Percentiles rank a stretch among this genome's conserved stretches.
Evolutionary conservation across 2,329 filamentous ascomycete genomes (phyloP).

Genomic region (Gaeumannomyces tritici): DNA sequence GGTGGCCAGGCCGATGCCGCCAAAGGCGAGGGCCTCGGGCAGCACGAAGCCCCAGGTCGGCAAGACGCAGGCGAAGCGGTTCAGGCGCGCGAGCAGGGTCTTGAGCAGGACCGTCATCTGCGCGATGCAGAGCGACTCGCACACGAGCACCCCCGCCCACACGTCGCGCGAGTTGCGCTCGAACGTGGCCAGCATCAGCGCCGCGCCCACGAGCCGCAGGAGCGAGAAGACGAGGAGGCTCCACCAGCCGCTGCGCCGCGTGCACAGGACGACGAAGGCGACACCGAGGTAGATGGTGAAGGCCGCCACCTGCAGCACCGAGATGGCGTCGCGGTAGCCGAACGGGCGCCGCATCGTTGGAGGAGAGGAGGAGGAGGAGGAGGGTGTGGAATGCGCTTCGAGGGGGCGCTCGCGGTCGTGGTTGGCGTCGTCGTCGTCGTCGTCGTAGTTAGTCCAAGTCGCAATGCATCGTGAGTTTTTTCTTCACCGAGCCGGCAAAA

Average conservation of each 20-base stretch:
- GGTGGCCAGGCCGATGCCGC: constrained; percentile 7
- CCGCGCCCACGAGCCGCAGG: constrained; percentile 17
- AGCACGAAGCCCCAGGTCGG: constrained; percentile 9
- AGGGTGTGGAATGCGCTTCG: background rate
- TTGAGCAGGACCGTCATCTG: constrained; percentile 13
- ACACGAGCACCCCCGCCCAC: constrained; percentile 14
- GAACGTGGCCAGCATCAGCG: constrained; percentile 14
- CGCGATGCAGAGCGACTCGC: constrained; percentile 19
- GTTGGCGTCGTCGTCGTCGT: background rate
- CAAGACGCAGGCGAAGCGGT: constrained; percentile 10
- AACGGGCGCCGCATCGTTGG: background rate
- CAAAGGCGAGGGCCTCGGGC: constrained; percentile 5
- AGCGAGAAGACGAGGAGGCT: constrained; percentile 17
- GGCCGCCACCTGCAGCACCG: constrained; percentile 17
- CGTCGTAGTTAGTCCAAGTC: background rate
- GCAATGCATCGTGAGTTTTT: background rate
- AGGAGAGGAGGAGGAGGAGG: background rate
- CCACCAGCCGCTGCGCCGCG: constrained; percentile 15
- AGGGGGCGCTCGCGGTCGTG: background rate
- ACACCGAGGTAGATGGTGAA: constrained; percentile 18
- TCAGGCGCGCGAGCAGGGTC: constrained; percentile 1
- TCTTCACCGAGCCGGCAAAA: background rate
- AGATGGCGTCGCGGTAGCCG: constrained; percentile 16
- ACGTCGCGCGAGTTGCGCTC: constrained; percentile 10
- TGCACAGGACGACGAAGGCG: constrained; percentile 9